phyloP scores from a whole-genome alignment of 2,329 filamentous ascomycete genomes.

The Cladophialophora exuberans region DNA sequence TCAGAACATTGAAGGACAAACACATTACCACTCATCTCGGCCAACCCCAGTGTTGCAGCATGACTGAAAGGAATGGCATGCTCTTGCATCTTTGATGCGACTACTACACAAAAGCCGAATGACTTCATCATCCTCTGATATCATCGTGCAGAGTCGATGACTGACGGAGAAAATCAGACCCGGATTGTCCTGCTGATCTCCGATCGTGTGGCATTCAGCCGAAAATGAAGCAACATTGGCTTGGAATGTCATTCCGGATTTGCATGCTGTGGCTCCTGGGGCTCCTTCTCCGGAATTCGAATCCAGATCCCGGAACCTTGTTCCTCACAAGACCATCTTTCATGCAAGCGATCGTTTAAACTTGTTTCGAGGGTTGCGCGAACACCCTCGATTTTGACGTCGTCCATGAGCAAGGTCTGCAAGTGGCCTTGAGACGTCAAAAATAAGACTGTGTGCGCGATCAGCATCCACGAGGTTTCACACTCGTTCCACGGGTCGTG shows the following conservation, averaged over 20 bases:
- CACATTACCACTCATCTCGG: too few relatives aligned
- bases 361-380: conserved; percentile 18
- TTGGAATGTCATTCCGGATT: neutral
- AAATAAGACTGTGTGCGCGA: conserved; percentile 42
- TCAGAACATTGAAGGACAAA: too few relatives aligned
- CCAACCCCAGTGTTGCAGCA: too few relatives aligned
- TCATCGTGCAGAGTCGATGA: neutral
- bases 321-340: conserved; percentile 26
- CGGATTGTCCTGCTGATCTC: too few relatives aligned
- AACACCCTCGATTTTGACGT: conserved; percentile 29
- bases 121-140: neutral
- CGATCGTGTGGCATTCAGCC: too few relatives aligned
- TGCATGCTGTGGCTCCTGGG: neutral
- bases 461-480: conserved; percentile 53
- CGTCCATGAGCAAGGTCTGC: conserved; percentile 26
- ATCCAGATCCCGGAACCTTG: conserved; percentile 19
- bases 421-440: conserved; percentile 25
- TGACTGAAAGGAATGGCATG: too few relatives aligned
- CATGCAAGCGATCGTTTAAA: conserved; percentile 16
- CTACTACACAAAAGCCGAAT: neutral
- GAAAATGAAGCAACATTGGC: too few relatives aligned
- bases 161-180: too few relatives aligned
- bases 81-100: neutral
- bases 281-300: neutral
- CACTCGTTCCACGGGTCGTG: conserved; percentile 59